Percentiles rank a stretch among this genome's conserved stretches.
Evolutionary conservation across 768 basidiomycete species (phyloP).

Genomic region (Cantharellus anzutake): DNA sequence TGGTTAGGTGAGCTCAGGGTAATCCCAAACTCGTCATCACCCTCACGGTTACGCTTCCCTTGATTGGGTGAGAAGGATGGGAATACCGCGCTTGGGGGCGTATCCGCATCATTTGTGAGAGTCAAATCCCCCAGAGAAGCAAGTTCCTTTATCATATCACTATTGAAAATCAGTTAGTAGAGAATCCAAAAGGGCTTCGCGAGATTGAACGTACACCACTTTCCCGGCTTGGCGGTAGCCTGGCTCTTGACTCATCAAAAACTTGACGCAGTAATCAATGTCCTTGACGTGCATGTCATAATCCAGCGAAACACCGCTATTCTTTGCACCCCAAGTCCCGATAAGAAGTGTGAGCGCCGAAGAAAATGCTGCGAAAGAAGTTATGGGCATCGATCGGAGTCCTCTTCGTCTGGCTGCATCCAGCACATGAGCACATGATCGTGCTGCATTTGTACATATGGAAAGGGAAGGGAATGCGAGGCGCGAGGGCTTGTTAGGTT

Average conservation of each 20-base stretch:
- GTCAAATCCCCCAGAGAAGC: background rate
- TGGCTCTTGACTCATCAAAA: background rate
- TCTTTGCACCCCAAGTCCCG: constrained; percentile 35
- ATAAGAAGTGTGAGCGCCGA: constrained; percentile 35
- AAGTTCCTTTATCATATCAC: background rate
- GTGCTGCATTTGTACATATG: constrained; percentile 41
- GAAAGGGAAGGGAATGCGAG: constrained; percentile 32
- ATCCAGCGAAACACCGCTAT: constrained; percentile 9
- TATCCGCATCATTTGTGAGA: background rate
- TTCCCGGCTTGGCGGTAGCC: background rate
- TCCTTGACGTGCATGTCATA: background rate
- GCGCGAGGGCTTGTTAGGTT: background rate
- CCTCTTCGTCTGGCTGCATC: constrained; percentile 30
- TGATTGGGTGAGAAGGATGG: no score
- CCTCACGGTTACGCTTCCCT: background rate
- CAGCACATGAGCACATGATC: constrained; percentile 39
- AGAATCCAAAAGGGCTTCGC: background rate
- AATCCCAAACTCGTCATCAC: background rate
- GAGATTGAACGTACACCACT: background rate
- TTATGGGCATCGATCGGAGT: constrained; percentile 23
- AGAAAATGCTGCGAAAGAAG: constrained; percentile 30
- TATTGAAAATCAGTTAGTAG: background rate
- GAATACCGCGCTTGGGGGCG: background rate
- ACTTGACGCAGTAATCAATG: background rate
- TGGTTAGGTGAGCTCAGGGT: background rate